These are phyloP conservation scores for Kwoniella sp. DNA, from an alignment of 768 basidiomycete genomes.

Conservation along the genomic window DNA sequence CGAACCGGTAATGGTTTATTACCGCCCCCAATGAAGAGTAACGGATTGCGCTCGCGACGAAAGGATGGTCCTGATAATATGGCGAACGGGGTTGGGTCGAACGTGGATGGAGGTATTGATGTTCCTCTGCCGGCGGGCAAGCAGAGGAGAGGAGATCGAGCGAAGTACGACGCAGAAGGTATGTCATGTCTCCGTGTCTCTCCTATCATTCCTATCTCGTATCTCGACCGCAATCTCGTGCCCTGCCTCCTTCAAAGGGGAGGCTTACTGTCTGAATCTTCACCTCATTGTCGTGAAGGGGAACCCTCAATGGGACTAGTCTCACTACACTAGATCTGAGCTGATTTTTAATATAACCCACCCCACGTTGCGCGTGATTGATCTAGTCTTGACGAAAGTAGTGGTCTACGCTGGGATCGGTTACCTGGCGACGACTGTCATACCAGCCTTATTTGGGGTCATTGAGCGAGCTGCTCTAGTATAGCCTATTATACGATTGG, in stretches of 20 bases:
- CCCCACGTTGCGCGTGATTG: too few relatives aligned
- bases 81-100: too few relatives aligned
- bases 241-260: too few relatives aligned
- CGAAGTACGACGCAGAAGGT: slow-evolving; percentile 52
- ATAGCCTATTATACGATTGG: background rate
- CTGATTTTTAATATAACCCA: too few relatives aligned
- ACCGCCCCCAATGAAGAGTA: background rate
- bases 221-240: too few relatives aligned
- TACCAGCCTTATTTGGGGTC: slow-evolving; percentile 59
- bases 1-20: background rate
- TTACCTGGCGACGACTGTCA: slow-evolving; percentile 64
- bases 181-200: slow-evolving; percentile 7
- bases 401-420: slow-evolving; percentile 88
- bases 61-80: background rate
- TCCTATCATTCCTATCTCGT: too few relatives aligned
- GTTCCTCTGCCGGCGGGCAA: background rate
- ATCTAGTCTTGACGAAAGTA: slow-evolving; percentile 78
- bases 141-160: slow-evolving; percentile 14
- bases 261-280: too few relatives aligned
- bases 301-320: too few relatives aligned
- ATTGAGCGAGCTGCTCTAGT: slow-evolving; percentile 23
- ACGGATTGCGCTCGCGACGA: background rate
- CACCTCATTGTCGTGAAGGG: too few relatives aligned
- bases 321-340: too few relatives aligned
- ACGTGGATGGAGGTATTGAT: too few relatives aligned